These are phyloP conservation scores for Raffaelea arxii DNA, from an alignment of 2,329 filamentous ascomycete genomes.

Conservation along the genomic window DNA sequence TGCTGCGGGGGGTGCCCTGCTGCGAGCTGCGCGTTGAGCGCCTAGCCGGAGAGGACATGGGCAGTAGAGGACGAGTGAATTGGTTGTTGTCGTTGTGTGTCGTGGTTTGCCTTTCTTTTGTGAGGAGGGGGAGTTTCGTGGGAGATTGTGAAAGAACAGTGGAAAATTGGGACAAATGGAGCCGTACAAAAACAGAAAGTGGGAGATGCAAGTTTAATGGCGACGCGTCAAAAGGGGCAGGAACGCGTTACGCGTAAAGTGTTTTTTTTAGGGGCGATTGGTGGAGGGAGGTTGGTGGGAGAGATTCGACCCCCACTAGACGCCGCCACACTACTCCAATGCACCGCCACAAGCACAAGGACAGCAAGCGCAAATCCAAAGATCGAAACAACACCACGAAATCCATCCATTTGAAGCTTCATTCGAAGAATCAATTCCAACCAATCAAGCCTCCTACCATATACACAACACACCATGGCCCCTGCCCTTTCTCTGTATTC, in stretches of 20 bases:
- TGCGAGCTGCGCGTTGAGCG: constrained; percentile 36
- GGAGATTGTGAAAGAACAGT: neutral
- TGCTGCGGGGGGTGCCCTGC: constrained; percentile 29
- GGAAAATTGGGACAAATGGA: neutral
- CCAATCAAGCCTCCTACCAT: neutral
- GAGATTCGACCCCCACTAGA: no score
- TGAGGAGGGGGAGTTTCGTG: no score
- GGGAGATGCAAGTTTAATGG: constrained; percentile 13
- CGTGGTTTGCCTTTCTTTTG: no score
- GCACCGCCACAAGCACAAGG: constrained; percentile 6
- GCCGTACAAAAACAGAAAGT: constrained; percentile 2
- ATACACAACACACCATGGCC: constrained; percentile 11
- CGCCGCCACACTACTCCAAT: neutral
- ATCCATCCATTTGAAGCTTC: no score
- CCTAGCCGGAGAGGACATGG: constrained; percentile 50
- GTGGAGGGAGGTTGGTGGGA: no score
- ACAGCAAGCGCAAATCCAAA: no score
- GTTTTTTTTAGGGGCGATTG: constrained; percentile 15
- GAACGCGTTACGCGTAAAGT: constrained; percentile 29
- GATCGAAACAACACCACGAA: no score
- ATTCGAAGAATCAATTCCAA: no score
- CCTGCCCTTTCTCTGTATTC: constrained; percentile 16
- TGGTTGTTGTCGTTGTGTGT: neutral
- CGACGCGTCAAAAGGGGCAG: constrained; percentile 13
- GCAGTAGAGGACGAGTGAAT: constrained; percentile 12